Conservation (phyloP, 164 flowering plant species). For the Kingdonia uniflora region DNA sequence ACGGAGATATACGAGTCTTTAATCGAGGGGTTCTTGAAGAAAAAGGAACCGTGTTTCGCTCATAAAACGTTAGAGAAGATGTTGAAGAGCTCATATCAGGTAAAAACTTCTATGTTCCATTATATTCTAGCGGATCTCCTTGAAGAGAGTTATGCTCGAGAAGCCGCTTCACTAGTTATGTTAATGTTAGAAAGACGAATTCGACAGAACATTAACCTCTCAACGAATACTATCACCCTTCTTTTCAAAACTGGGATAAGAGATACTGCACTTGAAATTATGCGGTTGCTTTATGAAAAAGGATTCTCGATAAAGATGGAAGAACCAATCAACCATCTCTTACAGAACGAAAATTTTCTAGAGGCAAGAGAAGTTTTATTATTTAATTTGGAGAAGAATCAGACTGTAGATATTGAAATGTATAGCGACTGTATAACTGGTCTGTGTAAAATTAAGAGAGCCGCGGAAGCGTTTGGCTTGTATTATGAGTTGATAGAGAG, state of each 20-base stretch:
- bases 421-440: constrained; percentile 34
- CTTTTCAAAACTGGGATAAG: constrained; percentile 27
- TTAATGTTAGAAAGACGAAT: constrained; percentile 48
- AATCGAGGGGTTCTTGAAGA: constrained; percentile 43
- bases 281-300: constrained; percentile 37
- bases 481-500: constrained; percentile 56
- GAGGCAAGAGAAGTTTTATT: constrained; percentile 41
- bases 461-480: constrained; percentile 55
- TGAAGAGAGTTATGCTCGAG: constrained; percentile 27
- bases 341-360: constrained; percentile 20
- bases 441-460: constrained; percentile 36
- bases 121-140: constrained; percentile 24
- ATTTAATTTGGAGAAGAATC: constrained; percentile 41
- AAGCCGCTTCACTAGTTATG: constrained; percentile 41
- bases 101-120: constrained; percentile 46
- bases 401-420: constrained; percentile 20
- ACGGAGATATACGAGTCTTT: constrained; percentile 40
- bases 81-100: constrained; percentile 55
- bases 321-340: constrained; percentile 37
- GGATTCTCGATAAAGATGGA: constrained; percentile 52
- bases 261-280: constrained; percentile 35
- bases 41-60: constrained; percentile 41
- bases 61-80: constrained; percentile 48
- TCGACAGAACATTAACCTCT: constrained; percentile 41
- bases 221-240: constrained; percentile 33